Percentiles rank a stretch among this genome's conserved stretches.
Evolutionary conservation across 2,329 filamentous ascomycete genomes (phyloP).

Genomic region (Rutstroemia sp.): DNA sequence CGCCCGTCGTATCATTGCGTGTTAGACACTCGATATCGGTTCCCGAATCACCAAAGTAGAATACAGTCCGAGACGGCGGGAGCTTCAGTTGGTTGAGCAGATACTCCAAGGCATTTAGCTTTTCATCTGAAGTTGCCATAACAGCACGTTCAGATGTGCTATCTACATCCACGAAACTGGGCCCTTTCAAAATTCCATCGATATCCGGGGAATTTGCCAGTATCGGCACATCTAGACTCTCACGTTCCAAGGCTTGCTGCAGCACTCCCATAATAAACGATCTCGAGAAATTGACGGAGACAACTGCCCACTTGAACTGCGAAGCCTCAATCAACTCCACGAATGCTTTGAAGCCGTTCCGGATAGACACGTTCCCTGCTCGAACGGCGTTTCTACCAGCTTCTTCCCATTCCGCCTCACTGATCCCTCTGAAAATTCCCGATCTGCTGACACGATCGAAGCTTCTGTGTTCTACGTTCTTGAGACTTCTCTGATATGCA

Average conservation of each 20-base stretch:
- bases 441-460: constrained; percentile 21
- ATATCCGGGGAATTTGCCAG: constrained; percentile 17
- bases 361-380: constrained; percentile 14
- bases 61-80: not conserved
- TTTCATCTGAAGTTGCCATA: constrained; percentile 21
- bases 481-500: constrained; percentile 15
- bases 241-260: not conserved
- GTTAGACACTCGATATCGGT: constrained; percentile 28
- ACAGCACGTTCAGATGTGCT: constrained; percentile 2
- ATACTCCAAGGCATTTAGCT: constrained; percentile 18
- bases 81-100: constrained; percentile 11
- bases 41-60: constrained; percentile 28
- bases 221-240: constrained; percentile 8
- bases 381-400: constrained; percentile 15
- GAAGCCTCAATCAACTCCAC: constrained; percentile 5
- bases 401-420: constrained; percentile 10
- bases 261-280: constrained; percentile 22
- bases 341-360: constrained; percentile 18
- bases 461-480: constrained; percentile 21
- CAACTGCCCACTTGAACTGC: constrained; percentile 17
- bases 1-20: constrained; percentile 16
- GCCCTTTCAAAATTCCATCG: constrained; percentile 16
- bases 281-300: constrained; percentile 23
- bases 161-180: not conserved
- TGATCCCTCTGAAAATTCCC: constrained; percentile 22